Evolutionary conservation across 306 rosid species (phyloP).

Genomic region (Acmispon strigosus): DNA sequence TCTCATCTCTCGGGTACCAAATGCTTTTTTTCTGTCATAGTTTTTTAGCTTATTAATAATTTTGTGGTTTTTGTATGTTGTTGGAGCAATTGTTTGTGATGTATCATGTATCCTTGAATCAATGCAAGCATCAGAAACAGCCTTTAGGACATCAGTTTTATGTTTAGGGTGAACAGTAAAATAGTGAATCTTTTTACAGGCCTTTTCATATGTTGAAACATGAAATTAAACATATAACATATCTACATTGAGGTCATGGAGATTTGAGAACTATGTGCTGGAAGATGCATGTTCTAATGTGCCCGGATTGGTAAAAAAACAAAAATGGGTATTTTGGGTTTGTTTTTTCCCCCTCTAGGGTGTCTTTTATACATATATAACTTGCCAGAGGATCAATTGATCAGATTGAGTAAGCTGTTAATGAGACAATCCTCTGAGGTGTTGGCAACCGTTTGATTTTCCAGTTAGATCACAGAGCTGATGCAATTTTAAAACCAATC

Average conservation of each 20-base stretch:
- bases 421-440: not conserved
- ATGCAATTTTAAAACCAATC: not conserved
- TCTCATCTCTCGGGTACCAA: constrained; percentile 66
- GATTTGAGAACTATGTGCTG: not conserved
- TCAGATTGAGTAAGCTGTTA: not conserved
- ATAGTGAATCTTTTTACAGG: not conserved
- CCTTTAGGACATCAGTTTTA: not conserved
- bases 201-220: not conserved
- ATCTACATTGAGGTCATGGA: not conserved
- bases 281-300: not conserved
- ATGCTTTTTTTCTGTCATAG: not conserved
- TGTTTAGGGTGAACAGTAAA: not conserved
- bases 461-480: not conserved
- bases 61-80: not conserved
- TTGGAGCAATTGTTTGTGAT: not conserved
- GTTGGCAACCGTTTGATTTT: not conserved
- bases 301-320: not conserved
- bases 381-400: not conserved
- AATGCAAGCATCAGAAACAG: not conserved
- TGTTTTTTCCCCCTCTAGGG: not conserved
- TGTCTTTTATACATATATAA: not conserved
- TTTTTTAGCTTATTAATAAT: not conserved
- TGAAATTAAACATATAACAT: not conserved
- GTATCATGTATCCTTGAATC: not conserved
- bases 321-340: no score